A percentile compares a stretch with the other conserved stretches of the same genome.
Evolutionary conservation across 441 rosid genomes (phyloP).

Genomic region (Corymbia citriodora): DNA sequence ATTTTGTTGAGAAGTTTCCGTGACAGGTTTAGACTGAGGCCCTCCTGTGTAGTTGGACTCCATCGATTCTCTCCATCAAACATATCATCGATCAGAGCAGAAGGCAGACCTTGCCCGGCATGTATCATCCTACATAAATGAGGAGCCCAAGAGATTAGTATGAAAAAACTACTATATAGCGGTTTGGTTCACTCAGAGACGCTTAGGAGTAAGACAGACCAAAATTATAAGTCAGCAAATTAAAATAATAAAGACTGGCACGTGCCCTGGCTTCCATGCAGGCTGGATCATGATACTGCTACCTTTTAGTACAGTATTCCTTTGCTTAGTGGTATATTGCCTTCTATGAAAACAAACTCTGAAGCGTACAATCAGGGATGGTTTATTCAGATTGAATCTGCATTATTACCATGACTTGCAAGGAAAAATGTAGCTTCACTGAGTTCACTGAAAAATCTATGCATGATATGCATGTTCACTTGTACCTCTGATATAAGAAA

Average conservation of each 20-base stretch:
- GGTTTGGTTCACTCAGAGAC: not conserved
- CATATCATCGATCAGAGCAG: slow-evolving; percentile 56
- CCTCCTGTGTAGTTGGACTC: slow-evolving; percentile 52
- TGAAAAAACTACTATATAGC: not conserved
- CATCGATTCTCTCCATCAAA: slow-evolving; percentile 36
- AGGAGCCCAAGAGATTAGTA: not conserved
- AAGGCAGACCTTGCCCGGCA: slow-evolving; percentile 68
- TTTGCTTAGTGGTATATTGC: not conserved
- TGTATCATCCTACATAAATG: slow-evolving; percentile 56
- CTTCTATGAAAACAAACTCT: not conserved
- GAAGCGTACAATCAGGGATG: not conserved
- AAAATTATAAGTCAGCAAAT: not conserved
- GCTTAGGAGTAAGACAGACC: not conserved
- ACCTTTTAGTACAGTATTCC: not conserved
- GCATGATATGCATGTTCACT: not conserved
- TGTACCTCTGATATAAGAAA: not conserved
- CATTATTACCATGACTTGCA: not conserved
- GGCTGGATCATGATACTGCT: not conserved
- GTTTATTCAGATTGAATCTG: not conserved
- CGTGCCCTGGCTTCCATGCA: not conserved
- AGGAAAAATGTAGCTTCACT: not conserved
- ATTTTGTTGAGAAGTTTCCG: slow-evolving; percentile 52
- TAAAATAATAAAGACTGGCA: not conserved
- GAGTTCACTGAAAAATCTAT: not conserved
- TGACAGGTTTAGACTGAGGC: slow-evolving; percentile 56